phyloP scores from a whole-genome alignment of 352 stramenopile genomes.

The Phytopythium cucurbitacearum region DNA sequence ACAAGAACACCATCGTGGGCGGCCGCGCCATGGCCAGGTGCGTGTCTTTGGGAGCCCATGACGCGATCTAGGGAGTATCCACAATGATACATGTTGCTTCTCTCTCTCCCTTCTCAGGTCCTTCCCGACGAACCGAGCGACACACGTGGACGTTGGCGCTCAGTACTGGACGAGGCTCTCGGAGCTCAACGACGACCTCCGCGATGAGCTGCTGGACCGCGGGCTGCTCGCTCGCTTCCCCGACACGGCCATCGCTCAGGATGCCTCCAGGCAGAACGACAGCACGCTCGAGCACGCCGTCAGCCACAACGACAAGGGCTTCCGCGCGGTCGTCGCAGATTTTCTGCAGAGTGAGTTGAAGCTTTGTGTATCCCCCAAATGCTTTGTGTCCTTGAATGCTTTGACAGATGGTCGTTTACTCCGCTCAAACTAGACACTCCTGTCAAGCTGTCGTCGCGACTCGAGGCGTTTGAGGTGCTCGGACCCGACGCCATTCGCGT shows the following conservation, averaged over 20 bases:
- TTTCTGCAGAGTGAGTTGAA: slow-evolving; percentile 33
- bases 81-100: slow-evolving; percentile 1
- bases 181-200: slow-evolving; percentile 44
- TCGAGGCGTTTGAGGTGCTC: slow-evolving; percentile 55
- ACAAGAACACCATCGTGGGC: slow-evolving; percentile 64
- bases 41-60: neutral
- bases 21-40: slow-evolving; percentile 67
- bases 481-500: slow-evolving; percentile 46
- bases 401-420: neutral
- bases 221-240: slow-evolving; percentile 35
- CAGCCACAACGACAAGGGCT: slow-evolving; percentile 33
- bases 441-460: slow-evolving; percentile 29
- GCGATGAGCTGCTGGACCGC: slow-evolving; percentile 26
- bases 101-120: slow-evolving; percentile 15
- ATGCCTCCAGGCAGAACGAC: slow-evolving; percentile 26
- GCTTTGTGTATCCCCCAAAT: too few species aligned
- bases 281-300: slow-evolving; percentile 35
- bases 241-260: slow-evolving; percentile 44
- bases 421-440: slow-evolving; percentile 22
- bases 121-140: slow-evolving; percentile 47
- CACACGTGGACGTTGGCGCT: slow-evolving; percentile 64
- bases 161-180: slow-evolving; percentile 65
- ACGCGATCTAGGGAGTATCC: neutral
- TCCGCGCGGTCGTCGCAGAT: slow-evolving; percentile 48
- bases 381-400: neutral